Base-by-base conservation (phyloP, 2,329 filamentous ascomycete genomes). In the Geosmithia putterillii region DNA sequence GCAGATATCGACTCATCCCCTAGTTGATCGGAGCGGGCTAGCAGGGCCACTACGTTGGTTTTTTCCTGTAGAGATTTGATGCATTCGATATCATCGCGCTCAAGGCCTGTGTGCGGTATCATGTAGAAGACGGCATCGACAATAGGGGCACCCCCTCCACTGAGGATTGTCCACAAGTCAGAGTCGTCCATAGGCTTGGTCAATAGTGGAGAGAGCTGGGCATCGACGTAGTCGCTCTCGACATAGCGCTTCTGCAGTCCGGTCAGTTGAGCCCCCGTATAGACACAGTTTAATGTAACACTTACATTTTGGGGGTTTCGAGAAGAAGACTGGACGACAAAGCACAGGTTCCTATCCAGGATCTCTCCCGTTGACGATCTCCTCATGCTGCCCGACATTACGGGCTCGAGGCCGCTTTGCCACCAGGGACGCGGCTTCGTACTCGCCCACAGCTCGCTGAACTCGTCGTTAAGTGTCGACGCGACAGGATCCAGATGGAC, bases 271-370 rank as follows among this genome's bases (percentile, higher is more conserved):
- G 5, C 36, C 6, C 17, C 4, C 17, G n/a, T n/a, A 19, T 4
- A 21, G 36, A 4, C 20, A 38, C 9, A 17, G 10, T 3, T 12
- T 9, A 45, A 9, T 44, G 20, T 10, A 37, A 21, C 40, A 60
- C 73, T 47, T 61, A 79, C 71, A 34, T 72, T 74, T 39, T 65
- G 68, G 39, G 69, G 70, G 49, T 58, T 64, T 36, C 69, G 65
- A 58, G 76, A 79, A 12, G 81, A 80, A 10, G 83, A 78, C 2
- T 85, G 90, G 63, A 96, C 90, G 45, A 95, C 80, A 57, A 98
- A 95, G 60, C 87, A 95, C 5, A 98, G 64, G 56, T 98, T 98
- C 23, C 90, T 77, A 57, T 96, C 90, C 39, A 96, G 66, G 35
- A 95, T 75, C 19, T 79, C 74, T 49, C 92, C 88, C 7, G 80